phyloP scores from a whole-genome alignment of 176 grass and related monocot species.

The Thalia dealbata region DNA sequence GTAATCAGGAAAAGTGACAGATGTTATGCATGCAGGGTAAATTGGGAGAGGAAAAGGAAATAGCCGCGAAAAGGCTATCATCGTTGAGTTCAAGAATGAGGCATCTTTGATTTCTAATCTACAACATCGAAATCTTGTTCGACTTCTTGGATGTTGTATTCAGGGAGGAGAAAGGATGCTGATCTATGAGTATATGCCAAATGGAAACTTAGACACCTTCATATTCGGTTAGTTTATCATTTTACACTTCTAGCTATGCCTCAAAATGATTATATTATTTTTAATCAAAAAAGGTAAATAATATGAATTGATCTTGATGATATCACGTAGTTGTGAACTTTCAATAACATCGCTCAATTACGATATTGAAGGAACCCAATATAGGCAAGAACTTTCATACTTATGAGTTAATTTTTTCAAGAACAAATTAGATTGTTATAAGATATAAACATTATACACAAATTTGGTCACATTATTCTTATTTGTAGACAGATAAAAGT shows the following conservation, averaged over 20 bases:
- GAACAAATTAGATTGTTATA: too few species aligned
- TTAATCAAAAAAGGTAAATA: too few species aligned
- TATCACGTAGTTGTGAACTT: too few species aligned
- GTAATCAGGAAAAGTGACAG: not conserved
- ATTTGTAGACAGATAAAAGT: not conserved
- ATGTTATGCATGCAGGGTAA: not conserved
- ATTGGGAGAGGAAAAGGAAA: not conserved
- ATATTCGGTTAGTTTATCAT: not conserved
- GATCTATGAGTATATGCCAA: slow-evolving; percentile 3
- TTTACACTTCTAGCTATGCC: too few species aligned
- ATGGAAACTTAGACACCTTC: slow-evolving; percentile 6
- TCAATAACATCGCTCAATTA: too few species aligned
- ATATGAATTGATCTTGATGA: not conserved
- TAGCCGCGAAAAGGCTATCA: slow-evolving; percentile 2
- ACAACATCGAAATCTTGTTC: not conserved
- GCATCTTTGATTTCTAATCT: not conserved
- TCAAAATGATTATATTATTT: too few species aligned
- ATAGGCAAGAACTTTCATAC: too few species aligned
- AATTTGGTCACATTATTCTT: too few species aligned
- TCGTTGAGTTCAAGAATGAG: not conserved
- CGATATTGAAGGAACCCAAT: too few species aligned
- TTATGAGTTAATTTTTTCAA: too few species aligned
- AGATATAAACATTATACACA: too few species aligned
- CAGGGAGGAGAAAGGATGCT: not conserved
- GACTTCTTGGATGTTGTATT: slow-evolving; percentile 1